phyloP scores from a whole-genome alignment of 768 basidiomycete species.

The Tricholoma furcatifolium region DNA sequence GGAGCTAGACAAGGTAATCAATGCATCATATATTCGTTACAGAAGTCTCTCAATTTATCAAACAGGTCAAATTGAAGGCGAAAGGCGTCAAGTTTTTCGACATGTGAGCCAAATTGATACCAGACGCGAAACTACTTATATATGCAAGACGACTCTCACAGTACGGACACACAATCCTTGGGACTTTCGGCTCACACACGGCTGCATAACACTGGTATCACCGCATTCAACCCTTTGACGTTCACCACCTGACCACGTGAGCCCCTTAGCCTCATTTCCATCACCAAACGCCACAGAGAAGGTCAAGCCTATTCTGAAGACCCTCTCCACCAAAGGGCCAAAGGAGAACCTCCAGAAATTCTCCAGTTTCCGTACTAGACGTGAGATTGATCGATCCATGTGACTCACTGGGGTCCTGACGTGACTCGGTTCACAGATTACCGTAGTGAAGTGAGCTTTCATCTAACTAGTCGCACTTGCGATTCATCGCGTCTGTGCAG shows the following conservation, averaged over 20 bases:
- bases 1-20: constrained; percentile 82
- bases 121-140: constrained; percentile 7
- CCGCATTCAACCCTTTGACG: constrained; percentile 14
- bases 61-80: constrained; percentile 74
- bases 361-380: constrained; percentile 69
- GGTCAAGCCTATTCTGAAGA: constrained; percentile 59
- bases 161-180: constrained; percentile 73
- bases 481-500: constrained; percentile 35
- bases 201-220: constrained; percentile 37
- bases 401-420: constrained; percentile 12
- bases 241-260: constrained; percentile 20
- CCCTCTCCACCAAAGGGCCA: constrained; percentile 65
- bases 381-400: constrained; percentile 39
- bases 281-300: constrained; percentile 59
- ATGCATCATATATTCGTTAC: not conserved
- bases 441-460: constrained; percentile 64
- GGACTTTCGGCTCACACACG: constrained; percentile 40
- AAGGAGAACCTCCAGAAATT: constrained; percentile 63
- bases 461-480: not conserved
- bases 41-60: constrained; percentile 10
- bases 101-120: constrained; percentile 48
- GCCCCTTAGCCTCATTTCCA: constrained; percentile 48
- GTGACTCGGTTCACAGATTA: constrained; percentile 45
- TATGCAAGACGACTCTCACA: constrained; percentile 28
- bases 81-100: constrained; percentile 85